phyloP scores from a whole-genome alignment of 202 grass and related monocot species.

The Cymbopogon flexuosus region DNA sequence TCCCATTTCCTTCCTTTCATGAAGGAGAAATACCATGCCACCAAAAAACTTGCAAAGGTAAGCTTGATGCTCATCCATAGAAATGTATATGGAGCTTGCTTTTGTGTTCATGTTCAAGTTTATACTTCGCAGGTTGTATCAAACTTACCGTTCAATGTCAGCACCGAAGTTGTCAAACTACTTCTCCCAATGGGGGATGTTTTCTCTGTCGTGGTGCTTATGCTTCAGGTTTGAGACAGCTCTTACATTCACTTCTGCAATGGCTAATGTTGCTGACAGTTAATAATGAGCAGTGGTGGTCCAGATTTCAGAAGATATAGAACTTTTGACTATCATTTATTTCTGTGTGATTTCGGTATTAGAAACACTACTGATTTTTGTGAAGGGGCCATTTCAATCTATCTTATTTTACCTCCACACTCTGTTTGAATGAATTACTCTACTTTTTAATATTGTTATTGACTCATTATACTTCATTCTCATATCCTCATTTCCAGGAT shows the following conservation, averaged over 20 bases:
- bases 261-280: neutral
- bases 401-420: neutral
- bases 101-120: neutral
- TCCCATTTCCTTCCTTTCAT: slow-evolving; percentile 78
- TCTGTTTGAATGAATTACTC: neutral
- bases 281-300: neutral
- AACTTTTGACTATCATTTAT: neutral
- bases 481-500: slow-evolving; percentile 49
- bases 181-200: slow-evolving; percentile 95
- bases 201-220: slow-evolving; percentile 76
- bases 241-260: neutral
- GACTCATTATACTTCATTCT: neutral
- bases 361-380: neutral
- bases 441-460: neutral
- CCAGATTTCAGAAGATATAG: neutral
- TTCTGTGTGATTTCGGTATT: slow-evolving; percentile 3
- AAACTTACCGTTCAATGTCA: slow-evolving; percentile 96
- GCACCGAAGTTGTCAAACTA: slow-evolving; percentile 82
- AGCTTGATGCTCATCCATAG: slow-evolving; percentile 2
- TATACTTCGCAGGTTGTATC: slow-evolving; percentile 68
- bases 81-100: neutral
- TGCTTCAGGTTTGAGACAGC: slow-evolving; percentile 74
- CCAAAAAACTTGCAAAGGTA: slow-evolving; percentile 64
- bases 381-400: neutral
- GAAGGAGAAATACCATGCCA: slow-evolving; percentile 38